Base-by-base conservation (phyloP, 169 alveolate species). In the Babesia bigemina region DNA sequence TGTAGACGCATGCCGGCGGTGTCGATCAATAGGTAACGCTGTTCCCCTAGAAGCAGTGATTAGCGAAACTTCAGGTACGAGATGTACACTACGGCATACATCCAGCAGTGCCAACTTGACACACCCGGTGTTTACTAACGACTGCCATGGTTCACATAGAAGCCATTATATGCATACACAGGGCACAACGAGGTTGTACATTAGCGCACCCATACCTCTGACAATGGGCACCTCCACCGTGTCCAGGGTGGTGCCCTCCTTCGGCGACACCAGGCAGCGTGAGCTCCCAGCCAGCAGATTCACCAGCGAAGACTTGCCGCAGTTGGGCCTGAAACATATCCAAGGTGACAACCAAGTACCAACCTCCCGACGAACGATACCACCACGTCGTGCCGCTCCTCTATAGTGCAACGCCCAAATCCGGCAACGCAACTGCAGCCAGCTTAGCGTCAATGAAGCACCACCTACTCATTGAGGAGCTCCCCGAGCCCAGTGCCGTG, bases 401-500 rank as follows among this genome's bases (percentile, higher is more conserved):
- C 78, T 45, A 53, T 73, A 47, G 84, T 60, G 56, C 63, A 63
- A 44, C 55, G 47, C 44, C 56, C 74, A 63, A 75, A 78, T 62
- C 74, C 63, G 65, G 36, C 58, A 72, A 83, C 83, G 74, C 79
- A 76, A 50, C 87, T 63, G 70, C 50, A 42, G 70, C 47, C 66
- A 36, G n/a, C 19, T 55, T 19, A 50, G 63, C 36, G 44, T 69
- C 52, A 59, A 61, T 19, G 11, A 0, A 11, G 26, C 22, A 10
- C 28, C 59, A 60, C 70, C 26, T 17, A 79, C 87, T 70, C 58
- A 29, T 86, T 87, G 49, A 89, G 85, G 9, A 89, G 75, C 65
- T 89, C 94, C 13, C 90, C 86, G 16, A 89, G 57, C 17, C 94
- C 94, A 48, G 76, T 86, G 14, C 94, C 94, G 50, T 89, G 94